These are phyloP conservation scores for Nemania diffusa DNA, from an alignment of 2,329 filamentous ascomycete species.

Conservation along the genomic window DNA sequence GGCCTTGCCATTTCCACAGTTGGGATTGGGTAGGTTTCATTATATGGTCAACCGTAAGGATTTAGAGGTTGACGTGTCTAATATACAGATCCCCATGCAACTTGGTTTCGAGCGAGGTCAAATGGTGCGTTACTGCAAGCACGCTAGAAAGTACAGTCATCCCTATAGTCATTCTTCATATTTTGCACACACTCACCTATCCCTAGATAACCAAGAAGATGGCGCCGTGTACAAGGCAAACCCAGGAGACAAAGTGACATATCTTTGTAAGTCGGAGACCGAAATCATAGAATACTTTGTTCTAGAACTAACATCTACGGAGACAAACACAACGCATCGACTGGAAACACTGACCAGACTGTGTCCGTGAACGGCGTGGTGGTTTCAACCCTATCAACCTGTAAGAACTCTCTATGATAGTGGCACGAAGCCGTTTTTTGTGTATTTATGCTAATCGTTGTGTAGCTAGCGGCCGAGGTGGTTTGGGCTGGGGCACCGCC, in stretches of 20 bases:
- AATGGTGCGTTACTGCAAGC: slow-evolving; percentile 30
- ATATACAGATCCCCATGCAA: slow-evolving; percentile 25
- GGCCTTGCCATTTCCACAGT: slow-evolving; percentile 28
- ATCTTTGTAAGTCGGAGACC: slow-evolving; percentile 15
- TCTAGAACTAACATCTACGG: not conserved
- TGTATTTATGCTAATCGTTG: slow-evolving; percentile 1
- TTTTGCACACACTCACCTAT: not conserved
- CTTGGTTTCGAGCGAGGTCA: slow-evolving; percentile 9
- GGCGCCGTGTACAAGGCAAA: slow-evolving; percentile 25
- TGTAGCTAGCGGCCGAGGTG: slow-evolving; percentile 23
- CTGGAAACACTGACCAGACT: slow-evolving; percentile 25
- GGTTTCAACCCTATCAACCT: slow-evolving; percentile 27
- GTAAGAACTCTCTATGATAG: not conserved
- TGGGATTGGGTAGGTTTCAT: slow-evolving; percentile 18
- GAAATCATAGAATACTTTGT: not conserved
- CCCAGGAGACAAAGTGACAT: slow-evolving; percentile 26
- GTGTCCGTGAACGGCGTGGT: slow-evolving; percentile 26
- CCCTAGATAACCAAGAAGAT: slow-evolving; percentile 23
- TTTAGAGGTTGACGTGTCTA: not conserved
- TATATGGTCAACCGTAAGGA: not conserved
- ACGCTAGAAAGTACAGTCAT: slow-evolving; percentile 15
- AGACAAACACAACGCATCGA: slow-evolving; percentile 27
- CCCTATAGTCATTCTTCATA: not conserved
- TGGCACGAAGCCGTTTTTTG: not conserved
- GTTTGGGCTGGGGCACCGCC: slow-evolving; percentile 25